A percentile compares a stretch with the other conserved stretches of the same genome.
Conservation (phyloP, 1,139 yeast species). For the Suhomyces ambrosiae region DNA sequence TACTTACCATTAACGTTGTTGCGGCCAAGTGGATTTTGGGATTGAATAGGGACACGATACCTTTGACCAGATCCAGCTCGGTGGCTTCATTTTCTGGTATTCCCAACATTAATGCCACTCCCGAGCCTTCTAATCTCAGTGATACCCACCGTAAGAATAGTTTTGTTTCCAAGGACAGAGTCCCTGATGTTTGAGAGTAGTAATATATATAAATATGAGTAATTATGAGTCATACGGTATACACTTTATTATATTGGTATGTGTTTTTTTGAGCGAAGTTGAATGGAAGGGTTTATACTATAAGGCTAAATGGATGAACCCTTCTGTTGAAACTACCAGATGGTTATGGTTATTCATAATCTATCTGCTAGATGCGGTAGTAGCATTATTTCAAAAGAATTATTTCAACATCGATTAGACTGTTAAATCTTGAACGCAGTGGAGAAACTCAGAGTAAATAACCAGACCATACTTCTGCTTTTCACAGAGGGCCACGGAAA, state of each 20-base stretch:
- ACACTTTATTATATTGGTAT: not conserved
- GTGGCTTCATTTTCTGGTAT: constrained; percentile 9
- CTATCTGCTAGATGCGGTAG: too few species aligned
- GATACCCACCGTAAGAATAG: constrained; percentile 16
- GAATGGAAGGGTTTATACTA: too few species aligned
- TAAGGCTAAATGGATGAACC: too few species aligned
- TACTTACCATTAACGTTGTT: constrained; percentile 3
- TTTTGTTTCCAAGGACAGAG: constrained; percentile 9
- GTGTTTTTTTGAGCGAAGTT: too few species aligned
- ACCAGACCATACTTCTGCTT: too few species aligned
- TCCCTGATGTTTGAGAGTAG: not conserved
- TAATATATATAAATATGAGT: not conserved
- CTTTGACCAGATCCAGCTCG: constrained; percentile 11
- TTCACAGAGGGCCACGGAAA: too few species aligned
- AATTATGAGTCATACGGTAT: not conserved
- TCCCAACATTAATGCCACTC: not conserved
- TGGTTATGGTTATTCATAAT: too few species aligned
- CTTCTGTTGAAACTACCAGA: too few species aligned
- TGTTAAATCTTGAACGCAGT: too few species aligned
- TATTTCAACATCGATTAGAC: too few species aligned
- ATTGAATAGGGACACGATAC: constrained; percentile 9
- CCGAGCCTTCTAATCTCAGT: constrained; percentile 1
- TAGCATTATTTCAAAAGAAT: too few species aligned
- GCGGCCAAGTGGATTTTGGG: constrained; percentile 10
- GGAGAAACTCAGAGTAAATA: too few species aligned